These are phyloP conservation scores for Colletotrichum euphorbiae DNA, from an alignment of 2,329 filamentous ascomycete species.

Conservation along the genomic window DNA sequence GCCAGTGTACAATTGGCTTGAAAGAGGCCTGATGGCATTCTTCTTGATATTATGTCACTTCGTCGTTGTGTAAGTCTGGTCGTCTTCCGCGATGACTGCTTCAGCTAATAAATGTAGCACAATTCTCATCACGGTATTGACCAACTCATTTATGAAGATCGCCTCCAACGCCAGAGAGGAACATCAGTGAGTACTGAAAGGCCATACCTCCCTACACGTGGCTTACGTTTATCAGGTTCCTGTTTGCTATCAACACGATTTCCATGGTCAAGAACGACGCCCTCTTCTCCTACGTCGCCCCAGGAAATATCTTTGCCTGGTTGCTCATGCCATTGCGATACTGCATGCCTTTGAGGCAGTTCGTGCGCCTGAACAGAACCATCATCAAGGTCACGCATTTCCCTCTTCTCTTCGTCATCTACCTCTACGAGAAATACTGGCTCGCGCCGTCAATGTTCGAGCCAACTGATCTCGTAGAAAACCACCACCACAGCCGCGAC, in stretches of 20 bases:
- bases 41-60: constrained; percentile 97
- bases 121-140: constrained; percentile 94
- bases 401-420: constrained; percentile 88
- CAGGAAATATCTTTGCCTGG: constrained; percentile 93
- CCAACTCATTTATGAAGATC: constrained; percentile 95
- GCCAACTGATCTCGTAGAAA: constrained; percentile 86
- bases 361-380: constrained; percentile 87
- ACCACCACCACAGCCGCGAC: constrained; percentile 63
- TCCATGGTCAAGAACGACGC: constrained; percentile 99
- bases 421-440: constrained; percentile 84
- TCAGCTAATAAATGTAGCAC: constrained; percentile 61
- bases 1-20: constrained; percentile 80
- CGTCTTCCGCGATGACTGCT: not conserved
- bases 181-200: constrained; percentile 68
- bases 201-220: not conserved
- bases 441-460: constrained; percentile 82
- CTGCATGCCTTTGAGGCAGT: constrained; percentile 81
- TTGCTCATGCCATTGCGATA: constrained; percentile 85
- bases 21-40: constrained; percentile 78
- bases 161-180: constrained; percentile 94
- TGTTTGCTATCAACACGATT: constrained; percentile 97
- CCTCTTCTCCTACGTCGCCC: constrained; percentile 92
- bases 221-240: constrained; percentile 63
- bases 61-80: constrained; percentile 75
- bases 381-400: constrained; percentile 94